A percentile compares a stretch with the other conserved stretches of the same genome.
These are phyloP conservation scores for Colletotrichum eremochloae DNA, from an alignment of 2,329 filamentous ascomycete species.

Conservation along the genomic window DNA sequence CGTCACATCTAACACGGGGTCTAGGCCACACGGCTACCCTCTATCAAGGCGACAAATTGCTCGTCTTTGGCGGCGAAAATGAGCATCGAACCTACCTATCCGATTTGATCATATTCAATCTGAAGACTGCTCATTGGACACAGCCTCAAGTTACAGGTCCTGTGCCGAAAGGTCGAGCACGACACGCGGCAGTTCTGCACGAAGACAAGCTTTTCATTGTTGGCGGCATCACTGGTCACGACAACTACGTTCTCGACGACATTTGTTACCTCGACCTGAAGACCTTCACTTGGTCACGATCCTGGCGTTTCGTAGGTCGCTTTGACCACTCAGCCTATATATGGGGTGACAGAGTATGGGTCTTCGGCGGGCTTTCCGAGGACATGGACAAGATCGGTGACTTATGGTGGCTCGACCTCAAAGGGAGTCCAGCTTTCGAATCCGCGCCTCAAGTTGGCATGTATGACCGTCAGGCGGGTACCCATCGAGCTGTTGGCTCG, in stretches of 20 bases:
- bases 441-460: slow-evolving; percentile 71
- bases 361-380: slow-evolving; percentile 93
- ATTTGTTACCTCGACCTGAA: slow-evolving; percentile 97
- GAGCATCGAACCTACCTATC: slow-evolving; percentile 96
- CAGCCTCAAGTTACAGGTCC: slow-evolving; percentile 89
- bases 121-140: slow-evolving; percentile 95
- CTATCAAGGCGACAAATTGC: slow-evolving; percentile 93
- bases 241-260: slow-evolving; percentile 93
- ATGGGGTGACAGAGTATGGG: slow-evolving; percentile 92
- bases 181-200: slow-evolving; percentile 93
- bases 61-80: slow-evolving; percentile 98
- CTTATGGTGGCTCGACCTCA: slow-evolving; percentile 96
- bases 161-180: slow-evolving; percentile 88
- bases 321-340: slow-evolving; percentile 97
- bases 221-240: slow-evolving; percentile 93
- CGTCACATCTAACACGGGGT: slow-evolving; percentile 22
- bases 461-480: slow-evolving; percentile 61
- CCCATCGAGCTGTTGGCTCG: slow-evolving; percentile 60
- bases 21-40: slow-evolving; percentile 93
- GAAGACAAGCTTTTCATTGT: slow-evolving; percentile 97
- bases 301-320: slow-evolving; percentile 94
- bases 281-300: slow-evolving; percentile 96
- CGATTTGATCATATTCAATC: slow-evolving; percentile 95
- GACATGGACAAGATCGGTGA: slow-evolving; percentile 98
- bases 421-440: slow-evolving; percentile 88